Conservation (phyloP, 169 alveolate species). For the Cryptosporidium ubiquitum region DNA sequence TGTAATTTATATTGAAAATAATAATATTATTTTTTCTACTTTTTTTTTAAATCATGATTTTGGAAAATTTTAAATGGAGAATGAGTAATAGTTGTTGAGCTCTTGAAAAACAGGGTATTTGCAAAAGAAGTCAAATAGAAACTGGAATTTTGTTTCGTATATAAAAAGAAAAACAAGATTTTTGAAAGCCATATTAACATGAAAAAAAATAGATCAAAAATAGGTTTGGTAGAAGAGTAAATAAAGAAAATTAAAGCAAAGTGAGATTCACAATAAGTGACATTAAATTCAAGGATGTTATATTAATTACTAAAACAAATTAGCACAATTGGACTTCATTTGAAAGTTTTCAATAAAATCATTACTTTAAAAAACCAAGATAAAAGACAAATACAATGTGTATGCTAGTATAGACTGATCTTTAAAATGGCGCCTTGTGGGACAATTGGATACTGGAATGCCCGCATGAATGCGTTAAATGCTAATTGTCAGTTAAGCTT, state of each 20-base stretch:
- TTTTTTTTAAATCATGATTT: no score
- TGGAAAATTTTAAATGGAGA: background rate
- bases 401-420: constrained; percentile 72
- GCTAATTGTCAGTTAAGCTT: constrained; percentile 72
- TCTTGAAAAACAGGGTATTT: background rate
- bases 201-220: background rate
- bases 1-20: no score
- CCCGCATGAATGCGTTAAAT: constrained; percentile 74
- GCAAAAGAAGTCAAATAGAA: background rate
- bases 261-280: background rate
- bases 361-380: background rate
- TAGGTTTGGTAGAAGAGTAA: background rate
- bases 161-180: background rate
- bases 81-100: background rate
- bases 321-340: background rate
- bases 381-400: constrained; percentile 59
- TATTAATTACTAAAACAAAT: background rate
- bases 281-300: background rate
- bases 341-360: background rate
- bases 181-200: background rate
- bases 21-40: no score
- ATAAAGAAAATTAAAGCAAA: background rate
- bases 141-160: background rate
- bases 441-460: constrained; percentile 75
- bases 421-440: constrained; percentile 75